These are phyloP conservation scores for Neurospora pannonica DNA, from an alignment of 495 filamentous ascomycete genomes.

Conservation along the genomic window DNA sequence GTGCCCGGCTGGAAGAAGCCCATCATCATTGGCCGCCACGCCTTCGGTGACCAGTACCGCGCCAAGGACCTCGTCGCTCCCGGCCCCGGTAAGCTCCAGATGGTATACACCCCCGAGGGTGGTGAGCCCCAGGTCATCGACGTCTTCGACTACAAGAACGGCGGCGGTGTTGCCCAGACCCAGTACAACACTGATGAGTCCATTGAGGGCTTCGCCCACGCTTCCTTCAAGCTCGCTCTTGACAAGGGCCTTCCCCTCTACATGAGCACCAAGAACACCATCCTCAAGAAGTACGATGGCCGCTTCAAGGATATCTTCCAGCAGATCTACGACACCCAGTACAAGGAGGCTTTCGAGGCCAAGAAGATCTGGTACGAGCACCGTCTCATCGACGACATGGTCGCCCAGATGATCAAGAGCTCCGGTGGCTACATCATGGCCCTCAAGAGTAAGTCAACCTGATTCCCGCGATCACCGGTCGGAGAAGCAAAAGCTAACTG, in stretches of 20 bases:
- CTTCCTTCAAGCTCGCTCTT: constrained; percentile 89
- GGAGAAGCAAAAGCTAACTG: constrained; percentile 1
- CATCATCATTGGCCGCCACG: constrained; percentile 97
- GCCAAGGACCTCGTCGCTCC: constrained; percentile 80
- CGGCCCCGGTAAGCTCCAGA: constrained; percentile 76
- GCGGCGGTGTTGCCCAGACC: constrained; percentile 80
- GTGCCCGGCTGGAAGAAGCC: constrained; percentile 96
- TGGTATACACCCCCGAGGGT: constrained; percentile 81
- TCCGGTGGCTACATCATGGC: constrained; percentile 93
- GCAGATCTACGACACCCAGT: constrained; percentile 81
- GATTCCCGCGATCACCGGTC: not conserved
- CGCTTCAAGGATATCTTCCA: constrained; percentile 99
- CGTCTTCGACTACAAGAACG: constrained; percentile 78
- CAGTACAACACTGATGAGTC: constrained; percentile 98
- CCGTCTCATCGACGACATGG: constrained; percentile 98
- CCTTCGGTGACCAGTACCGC: constrained; percentile 97
- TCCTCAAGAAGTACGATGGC: constrained; percentile 96
- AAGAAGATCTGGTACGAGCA: constrained; percentile 98
- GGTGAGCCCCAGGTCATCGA: constrained; percentile 79
- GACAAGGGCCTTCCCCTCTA: constrained; percentile 82
- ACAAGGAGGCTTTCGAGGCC: constrained; percentile 80
- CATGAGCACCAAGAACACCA: constrained; percentile 99
- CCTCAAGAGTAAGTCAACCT: constrained; percentile 68
- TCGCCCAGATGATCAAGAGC: constrained; percentile 99
- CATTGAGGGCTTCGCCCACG: constrained; percentile 88